These are phyloP conservation scores for Podosphaera xanthii DNA, from an alignment of 2,329 filamentous ascomycete genomes.

Conservation along the genomic window DNA sequence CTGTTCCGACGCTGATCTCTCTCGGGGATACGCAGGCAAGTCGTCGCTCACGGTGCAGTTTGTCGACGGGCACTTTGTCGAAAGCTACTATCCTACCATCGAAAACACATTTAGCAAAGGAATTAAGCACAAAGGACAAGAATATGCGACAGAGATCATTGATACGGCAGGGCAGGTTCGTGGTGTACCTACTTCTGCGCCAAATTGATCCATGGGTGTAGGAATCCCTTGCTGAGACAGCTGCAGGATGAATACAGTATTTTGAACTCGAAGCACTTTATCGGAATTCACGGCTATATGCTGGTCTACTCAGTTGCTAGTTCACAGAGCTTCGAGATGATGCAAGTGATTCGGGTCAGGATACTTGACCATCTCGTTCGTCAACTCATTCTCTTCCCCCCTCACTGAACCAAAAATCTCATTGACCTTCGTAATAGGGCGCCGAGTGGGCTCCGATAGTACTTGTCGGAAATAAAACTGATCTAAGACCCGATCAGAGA, in stretches of 20 bases:
- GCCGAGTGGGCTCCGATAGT: constrained; percentile 82
- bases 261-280: constrained; percentile 94
- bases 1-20: neutral
- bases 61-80: constrained; percentile 93
- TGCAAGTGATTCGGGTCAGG: constrained; percentile 86
- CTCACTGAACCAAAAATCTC: neutral
- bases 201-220: neutral
- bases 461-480: constrained; percentile 92
- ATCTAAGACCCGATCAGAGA: constrained; percentile 76
- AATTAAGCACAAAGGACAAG: constrained; percentile 79
- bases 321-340: constrained; percentile 90
- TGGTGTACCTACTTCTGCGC: constrained; percentile 9
- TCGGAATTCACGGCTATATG: constrained; percentile 97
- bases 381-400: constrained; percentile 4
- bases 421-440: constrained; percentile 30
- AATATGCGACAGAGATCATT: constrained; percentile 90
- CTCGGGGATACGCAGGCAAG: constrained; percentile 44
- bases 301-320: constrained; percentile 95
- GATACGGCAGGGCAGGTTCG: constrained; percentile 80
- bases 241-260: constrained; percentile 89
- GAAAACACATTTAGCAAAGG: constrained; percentile 97
- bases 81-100: constrained; percentile 97
- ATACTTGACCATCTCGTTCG: constrained; percentile 84
- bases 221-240: constrained; percentile 4
- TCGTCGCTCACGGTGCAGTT: constrained; percentile 92